These are phyloP conservation scores for Paecilomyces sp. DNA, from an alignment of 2,329 filamentous ascomycete genomes.

Conservation along the genomic window DNA sequence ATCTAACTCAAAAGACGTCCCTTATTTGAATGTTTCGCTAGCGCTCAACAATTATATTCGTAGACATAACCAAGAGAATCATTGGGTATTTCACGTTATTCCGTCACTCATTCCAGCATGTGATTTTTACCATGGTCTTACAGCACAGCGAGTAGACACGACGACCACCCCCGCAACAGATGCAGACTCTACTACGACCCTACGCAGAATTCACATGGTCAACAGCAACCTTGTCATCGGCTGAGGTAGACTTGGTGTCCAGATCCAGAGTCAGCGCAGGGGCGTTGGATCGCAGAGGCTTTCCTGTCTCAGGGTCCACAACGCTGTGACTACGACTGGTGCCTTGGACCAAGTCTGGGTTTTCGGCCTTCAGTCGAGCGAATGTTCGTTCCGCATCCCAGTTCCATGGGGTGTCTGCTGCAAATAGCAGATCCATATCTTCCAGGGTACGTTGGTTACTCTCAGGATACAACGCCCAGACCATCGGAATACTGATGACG, in stretches of 20 bases:
- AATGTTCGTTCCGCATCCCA: conserved; percentile 66
- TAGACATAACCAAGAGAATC: no score
- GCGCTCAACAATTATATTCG: no score
- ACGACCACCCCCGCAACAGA: not conserved
- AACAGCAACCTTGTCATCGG: not conserved
- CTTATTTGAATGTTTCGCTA: no score
- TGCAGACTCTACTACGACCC: not conserved
- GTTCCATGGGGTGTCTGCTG: conserved; percentile 57
- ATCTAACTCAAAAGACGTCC: no score
- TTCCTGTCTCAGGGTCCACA: conserved; percentile 24
- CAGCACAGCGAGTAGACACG: not conserved
- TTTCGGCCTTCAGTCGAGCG: conserved; percentile 53
- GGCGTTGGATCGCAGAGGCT: conserved; percentile 5
- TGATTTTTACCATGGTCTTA: not conserved
- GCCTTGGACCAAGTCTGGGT: conserved; percentile 43
- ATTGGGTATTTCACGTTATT: not conserved
- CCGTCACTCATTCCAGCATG: not conserved
- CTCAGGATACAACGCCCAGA: conserved; percentile 69
- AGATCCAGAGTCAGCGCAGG: not conserved
- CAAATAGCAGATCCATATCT: conserved; percentile 68
- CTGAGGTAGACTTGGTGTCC: not conserved
- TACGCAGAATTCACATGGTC: not conserved
- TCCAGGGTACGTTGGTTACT: conserved; percentile 67
- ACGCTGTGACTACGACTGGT: conserved; percentile 26
- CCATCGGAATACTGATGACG: conserved; percentile 57